Conservation (phyloP, 129 eudicot species). For the Oenanthe sinensis region DNA sequence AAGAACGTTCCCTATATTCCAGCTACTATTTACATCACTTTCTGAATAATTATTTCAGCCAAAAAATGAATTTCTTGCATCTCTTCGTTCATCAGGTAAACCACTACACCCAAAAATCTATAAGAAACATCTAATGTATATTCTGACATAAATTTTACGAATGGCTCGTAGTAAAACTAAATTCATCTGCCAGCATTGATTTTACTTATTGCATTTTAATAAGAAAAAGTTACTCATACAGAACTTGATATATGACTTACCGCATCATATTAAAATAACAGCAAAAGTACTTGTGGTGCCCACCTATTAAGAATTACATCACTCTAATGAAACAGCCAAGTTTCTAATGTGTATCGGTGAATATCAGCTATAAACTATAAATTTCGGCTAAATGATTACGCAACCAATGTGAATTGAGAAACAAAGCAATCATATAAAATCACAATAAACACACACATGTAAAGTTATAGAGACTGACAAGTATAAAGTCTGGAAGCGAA, state of each 20-base stretch:
- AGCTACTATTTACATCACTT: background rate
- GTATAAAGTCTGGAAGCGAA: conserved; percentile 75
- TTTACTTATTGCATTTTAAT: background rate
- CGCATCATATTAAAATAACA: too few relatives aligned
- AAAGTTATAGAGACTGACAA: conserved; percentile 41
- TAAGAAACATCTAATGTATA: background rate
- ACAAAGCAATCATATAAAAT: background rate
- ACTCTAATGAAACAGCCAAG: background rate
- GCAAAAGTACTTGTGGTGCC: too few relatives aligned
- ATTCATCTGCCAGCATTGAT: background rate
- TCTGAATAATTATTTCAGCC: background rate
- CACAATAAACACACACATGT: background rate
- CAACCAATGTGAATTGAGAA: background rate
- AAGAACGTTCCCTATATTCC: background rate
- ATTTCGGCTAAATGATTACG: background rate
- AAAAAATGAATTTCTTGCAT: background rate
- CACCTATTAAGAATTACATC: background rate
- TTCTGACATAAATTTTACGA: background rate
- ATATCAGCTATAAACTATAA: too few relatives aligned
- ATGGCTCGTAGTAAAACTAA: background rate
- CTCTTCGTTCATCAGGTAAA: background rate
- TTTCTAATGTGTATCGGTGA: too few relatives aligned
- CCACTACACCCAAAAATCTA: background rate
- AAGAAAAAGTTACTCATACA: background rate
- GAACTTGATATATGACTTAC: background rate